Evolutionary conservation across 2,329 filamentous ascomycete species (phyloP).

Genomic region (Eutypella sp.): DNA sequence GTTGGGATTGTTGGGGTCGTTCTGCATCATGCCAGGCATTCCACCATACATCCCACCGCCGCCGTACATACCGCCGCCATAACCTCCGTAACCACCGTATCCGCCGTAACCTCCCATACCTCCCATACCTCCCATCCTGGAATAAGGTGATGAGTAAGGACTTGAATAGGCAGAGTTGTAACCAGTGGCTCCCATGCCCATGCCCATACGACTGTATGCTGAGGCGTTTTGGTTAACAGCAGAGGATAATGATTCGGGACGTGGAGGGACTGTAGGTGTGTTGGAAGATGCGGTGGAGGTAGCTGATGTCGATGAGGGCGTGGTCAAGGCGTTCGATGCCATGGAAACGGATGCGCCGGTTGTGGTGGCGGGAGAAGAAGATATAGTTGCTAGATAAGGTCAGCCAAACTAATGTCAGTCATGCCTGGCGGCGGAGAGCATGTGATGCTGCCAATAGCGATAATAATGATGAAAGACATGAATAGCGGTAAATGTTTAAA

Average conservation of each 20-base stretch:
- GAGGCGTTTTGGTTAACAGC: constrained; percentile 85
- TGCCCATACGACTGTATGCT: constrained; percentile 63
- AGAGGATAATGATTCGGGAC: constrained; percentile 71
- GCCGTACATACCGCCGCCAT: constrained; percentile 36
- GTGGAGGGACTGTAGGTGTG: constrained; percentile 70
- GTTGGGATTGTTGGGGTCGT: constrained; percentile 79
- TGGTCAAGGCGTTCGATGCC: constrained; percentile 33
- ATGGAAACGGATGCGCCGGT: constrained; percentile 36
- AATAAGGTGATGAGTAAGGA: constrained; percentile 41
- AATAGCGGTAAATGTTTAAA: no score
- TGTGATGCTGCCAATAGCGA: no score
- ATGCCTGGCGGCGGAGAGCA: no score
- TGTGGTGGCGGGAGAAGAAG: constrained; percentile 37
- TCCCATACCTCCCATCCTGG: constrained; percentile 27
- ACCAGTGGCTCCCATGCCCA: no score
- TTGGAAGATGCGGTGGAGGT: constrained; percentile 28
- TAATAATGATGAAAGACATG: no score
- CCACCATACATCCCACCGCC: constrained; percentile 40
- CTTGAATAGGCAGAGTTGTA: constrained; percentile 45
- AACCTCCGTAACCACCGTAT: constrained; percentile 31
- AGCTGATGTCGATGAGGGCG: constrained; percentile 33
- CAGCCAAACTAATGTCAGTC: no score
- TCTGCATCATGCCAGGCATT: constrained; percentile 38
- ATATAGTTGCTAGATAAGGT: constrained; percentile 28
- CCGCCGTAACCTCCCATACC: constrained; percentile 25